Base-by-base conservation (phyloP, 192 early-diverging fungal genomes). In the Dissophora ornata region DNA sequence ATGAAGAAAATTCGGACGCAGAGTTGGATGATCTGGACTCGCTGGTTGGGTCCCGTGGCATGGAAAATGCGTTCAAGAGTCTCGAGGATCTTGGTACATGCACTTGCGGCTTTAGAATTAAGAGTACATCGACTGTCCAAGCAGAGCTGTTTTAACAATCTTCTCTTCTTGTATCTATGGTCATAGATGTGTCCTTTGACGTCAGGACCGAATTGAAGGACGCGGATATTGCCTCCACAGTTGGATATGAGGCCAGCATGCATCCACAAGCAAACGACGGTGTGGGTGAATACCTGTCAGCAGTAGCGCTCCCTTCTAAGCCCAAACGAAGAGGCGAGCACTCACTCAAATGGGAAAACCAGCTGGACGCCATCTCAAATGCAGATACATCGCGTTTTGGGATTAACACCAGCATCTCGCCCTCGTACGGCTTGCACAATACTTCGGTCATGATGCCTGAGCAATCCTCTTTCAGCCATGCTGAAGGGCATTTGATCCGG, bases 291-390 rank as follows among this genome's bases (percentile, higher is more conserved):
- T 61, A 55, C 34, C 36, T 75, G 40, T 53, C 63, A 4, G 40
- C 33, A 4, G 71, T 75, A 4, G 29, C 29, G 7, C 30, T 67
- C 12, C 65, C 73, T 1, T 77, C 65, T 5, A 77, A 67, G 44
- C 58, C 73, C 5, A 67, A 42, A 11, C 57, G 52, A 6, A 55
- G 46, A 29, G 73, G 73, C 3, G 64, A 67, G 38, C 34, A 77
- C 47, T 77, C 73, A 0, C 65, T 77, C 36, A 67, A 67, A 26
- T 77, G 73, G 73, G 73, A 77, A 40, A 55, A 77, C 28, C 73
- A 77, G 40, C n/a, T 42, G 0, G 73, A 77, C 22, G 54, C 56
- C n/a, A 22, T 22, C 1, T 74, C 71, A 25, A 49, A 52, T 4
- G 61, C 59, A 7, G 65, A 67, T 21, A 54, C 64, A 19, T 67